Conservation (phyloP, 2,329 filamentous ascomycete species). For the Trichoderma sp. region DNA sequence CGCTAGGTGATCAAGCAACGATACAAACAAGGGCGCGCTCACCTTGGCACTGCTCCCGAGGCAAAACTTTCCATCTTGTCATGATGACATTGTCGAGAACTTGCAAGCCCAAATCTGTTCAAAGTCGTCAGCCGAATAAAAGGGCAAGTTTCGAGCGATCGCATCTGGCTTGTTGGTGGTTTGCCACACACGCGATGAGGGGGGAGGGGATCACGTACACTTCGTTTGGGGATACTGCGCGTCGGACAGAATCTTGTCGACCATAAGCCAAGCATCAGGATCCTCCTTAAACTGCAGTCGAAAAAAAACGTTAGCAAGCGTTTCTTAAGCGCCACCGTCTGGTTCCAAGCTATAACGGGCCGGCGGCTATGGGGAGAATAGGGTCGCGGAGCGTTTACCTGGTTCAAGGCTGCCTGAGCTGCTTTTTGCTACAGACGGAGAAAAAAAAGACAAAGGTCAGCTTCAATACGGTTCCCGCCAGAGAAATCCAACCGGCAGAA, state of each 20-base stretch:
- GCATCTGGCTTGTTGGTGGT: background rate
- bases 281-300: slow-evolving; percentile 88
- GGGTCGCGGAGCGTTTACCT: slow-evolving; percentile 57
- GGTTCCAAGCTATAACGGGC: background rate
- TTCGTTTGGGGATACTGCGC: slow-evolving; percentile 94
- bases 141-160: background rate
- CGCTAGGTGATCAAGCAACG: background rate
- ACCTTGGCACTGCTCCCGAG: slow-evolving; percentile 92
- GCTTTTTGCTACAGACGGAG: slow-evolving; percentile 76
- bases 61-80: slow-evolving; percentile 98
- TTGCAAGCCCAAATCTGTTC: slow-evolving; percentile 81
- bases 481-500: background rate
- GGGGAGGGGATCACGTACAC: slow-evolving; percentile 56
- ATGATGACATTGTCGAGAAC: slow-evolving; percentile 97
- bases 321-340: background rate
- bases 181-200: slow-evolving; percentile 1
- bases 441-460: slow-evolving; percentile 41
- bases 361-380: background rate
- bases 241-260: slow-evolving; percentile 93
- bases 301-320: background rate
- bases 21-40: slow-evolving; percentile 27
- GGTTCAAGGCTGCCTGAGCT: slow-evolving; percentile 88
- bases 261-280: slow-evolving; percentile 94
- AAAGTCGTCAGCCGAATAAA: slow-evolving; percentile 27
- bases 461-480: slow-evolving; percentile 18